phyloP scores from a whole-genome alignment of 805 yeast species.

The Naumovozyma castellii region DNA sequence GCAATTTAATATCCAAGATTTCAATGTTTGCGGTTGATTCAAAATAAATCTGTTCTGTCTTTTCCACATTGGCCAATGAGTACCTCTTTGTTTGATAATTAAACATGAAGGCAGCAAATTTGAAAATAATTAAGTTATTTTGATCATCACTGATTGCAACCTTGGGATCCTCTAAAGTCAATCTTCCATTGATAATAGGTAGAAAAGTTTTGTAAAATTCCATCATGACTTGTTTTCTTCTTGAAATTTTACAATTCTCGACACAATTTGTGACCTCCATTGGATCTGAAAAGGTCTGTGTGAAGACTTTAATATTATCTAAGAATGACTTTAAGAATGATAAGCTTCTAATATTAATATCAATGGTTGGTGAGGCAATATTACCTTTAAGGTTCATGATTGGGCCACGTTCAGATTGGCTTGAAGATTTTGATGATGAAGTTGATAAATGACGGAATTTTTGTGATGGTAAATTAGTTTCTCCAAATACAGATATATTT shows the following conservation, averaged over 20 bases:
- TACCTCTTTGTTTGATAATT: constrained; percentile 17
- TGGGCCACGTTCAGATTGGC: constrained; percentile 22
- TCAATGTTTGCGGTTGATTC: constrained; percentile 15
- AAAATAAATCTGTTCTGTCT: constrained; percentile 12
- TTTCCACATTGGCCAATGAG: constrained; percentile 4
- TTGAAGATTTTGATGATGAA: constrained; percentile 4
- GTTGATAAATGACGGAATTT: constrained; percentile 16
- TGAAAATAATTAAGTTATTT: constrained; percentile 21
- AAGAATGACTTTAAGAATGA: constrained; percentile 29
- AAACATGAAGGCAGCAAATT: constrained; percentile 23
- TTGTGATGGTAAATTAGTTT: constrained; percentile 34
- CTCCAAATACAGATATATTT: constrained; percentile 31
- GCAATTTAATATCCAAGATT: constrained; percentile 14
- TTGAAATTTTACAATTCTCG: background rate
- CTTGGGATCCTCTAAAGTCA: constrained; percentile 34
- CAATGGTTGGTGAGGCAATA: constrained; percentile 37
- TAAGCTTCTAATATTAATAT: constrained; percentile 34
- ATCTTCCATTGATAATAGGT: constrained; percentile 30
- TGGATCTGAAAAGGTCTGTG: constrained; percentile 11
- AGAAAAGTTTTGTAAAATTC: constrained; percentile 19
- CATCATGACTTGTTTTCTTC: constrained; percentile 4
- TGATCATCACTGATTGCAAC: constrained; percentile 27
- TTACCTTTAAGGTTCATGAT: constrained; percentile 32
- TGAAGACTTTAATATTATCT: constrained; percentile 22
- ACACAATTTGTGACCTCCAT: constrained; percentile 5